Evolutionary conservation across 441 rosid species (phyloP).

Genomic region (Theobroma grandiflorum): DNA sequence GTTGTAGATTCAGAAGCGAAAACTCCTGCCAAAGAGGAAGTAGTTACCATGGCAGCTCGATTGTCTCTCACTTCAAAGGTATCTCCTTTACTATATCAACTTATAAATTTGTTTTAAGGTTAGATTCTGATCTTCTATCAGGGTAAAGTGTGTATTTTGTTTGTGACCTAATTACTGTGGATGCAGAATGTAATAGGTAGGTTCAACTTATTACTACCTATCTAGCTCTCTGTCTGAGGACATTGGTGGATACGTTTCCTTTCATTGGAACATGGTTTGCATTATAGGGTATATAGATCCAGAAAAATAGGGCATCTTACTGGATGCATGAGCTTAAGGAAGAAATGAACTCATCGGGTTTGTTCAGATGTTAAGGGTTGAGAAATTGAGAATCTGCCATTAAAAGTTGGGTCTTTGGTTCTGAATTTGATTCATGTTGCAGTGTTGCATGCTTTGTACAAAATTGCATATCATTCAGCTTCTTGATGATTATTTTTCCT

Average conservation of each 20-base stretch:
- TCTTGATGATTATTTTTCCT: too few relatives aligned
- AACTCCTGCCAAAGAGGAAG: slow-evolving; percentile 64
- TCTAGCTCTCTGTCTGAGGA: background rate
- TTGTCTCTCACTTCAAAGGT: slow-evolving; percentile 91
- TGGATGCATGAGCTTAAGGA: too few relatives aligned
- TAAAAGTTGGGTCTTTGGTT: too few relatives aligned
- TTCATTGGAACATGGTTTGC: slow-evolving; percentile 11
- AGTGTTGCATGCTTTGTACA: too few relatives aligned
- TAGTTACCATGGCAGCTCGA: slow-evolving; percentile 82
- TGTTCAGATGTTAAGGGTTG: too few relatives aligned
- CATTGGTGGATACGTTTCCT: background rate
- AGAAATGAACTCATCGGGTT: too few relatives aligned
- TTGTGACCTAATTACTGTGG: background rate
- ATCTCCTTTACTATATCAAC: slow-evolving; percentile 9
- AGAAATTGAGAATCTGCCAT: too few relatives aligned
- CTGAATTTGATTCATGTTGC: too few relatives aligned
- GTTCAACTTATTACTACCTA: background rate
- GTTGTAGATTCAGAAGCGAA: slow-evolving; percentile 63
- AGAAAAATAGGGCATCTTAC: background rate
- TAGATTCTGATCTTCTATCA: background rate
- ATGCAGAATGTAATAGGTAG: background rate
- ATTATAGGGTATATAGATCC: background rate
- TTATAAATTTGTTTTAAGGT: background rate
- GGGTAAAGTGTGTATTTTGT: background rate
- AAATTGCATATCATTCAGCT: too few relatives aligned